Conservation (phyloP, 2,329 filamentous ascomycete genomes). For the Pseudocercospora macadamiae region DNA sequence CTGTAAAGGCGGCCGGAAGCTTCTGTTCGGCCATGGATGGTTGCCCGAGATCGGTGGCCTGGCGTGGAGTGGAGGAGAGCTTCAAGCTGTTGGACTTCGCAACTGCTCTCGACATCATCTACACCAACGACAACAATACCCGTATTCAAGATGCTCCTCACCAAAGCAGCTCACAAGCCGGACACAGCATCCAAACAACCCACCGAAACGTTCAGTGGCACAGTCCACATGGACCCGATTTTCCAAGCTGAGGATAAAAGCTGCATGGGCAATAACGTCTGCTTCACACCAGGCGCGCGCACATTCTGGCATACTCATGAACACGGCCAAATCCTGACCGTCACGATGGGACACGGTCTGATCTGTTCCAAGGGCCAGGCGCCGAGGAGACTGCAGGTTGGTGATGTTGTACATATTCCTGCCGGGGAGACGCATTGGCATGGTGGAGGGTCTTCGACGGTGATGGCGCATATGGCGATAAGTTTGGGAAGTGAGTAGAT, state of each 20-base stretch:
- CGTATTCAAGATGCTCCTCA: conserved; percentile 33
- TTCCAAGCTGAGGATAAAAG: conserved; percentile 36
- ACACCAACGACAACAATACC: background rate
- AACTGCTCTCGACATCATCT: background rate
- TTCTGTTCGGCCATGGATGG: background rate
- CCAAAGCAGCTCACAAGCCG: conserved; percentile 33
- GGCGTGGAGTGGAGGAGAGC: conserved; percentile 8
- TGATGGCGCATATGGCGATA: conserved; percentile 47
- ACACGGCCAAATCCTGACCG: conserved; percentile 48
- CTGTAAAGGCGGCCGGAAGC: background rate
- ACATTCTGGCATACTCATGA: conserved; percentile 53
- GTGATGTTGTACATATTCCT: conserved; percentile 47
- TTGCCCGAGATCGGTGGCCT: conserved; percentile 11
- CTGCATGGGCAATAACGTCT: conserved; percentile 43
- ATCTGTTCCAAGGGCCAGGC: conserved; percentile 47
- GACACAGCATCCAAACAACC: conserved; percentile 31
- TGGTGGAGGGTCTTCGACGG: conserved; percentile 45
- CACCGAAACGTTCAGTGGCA: conserved; percentile 35
- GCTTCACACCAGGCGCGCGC: conserved; percentile 48
- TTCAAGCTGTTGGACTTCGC: background rate
- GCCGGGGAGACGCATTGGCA: conserved; percentile 51
- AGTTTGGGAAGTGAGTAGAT: conserved; percentile 39
- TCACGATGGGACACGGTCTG: conserved; percentile 46
- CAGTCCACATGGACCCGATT: conserved; percentile 36
- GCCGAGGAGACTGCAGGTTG: conserved; percentile 42